Conservation (phyloP, 2,329 filamentous ascomycete genomes). For the Onygenales sp. region DNA sequence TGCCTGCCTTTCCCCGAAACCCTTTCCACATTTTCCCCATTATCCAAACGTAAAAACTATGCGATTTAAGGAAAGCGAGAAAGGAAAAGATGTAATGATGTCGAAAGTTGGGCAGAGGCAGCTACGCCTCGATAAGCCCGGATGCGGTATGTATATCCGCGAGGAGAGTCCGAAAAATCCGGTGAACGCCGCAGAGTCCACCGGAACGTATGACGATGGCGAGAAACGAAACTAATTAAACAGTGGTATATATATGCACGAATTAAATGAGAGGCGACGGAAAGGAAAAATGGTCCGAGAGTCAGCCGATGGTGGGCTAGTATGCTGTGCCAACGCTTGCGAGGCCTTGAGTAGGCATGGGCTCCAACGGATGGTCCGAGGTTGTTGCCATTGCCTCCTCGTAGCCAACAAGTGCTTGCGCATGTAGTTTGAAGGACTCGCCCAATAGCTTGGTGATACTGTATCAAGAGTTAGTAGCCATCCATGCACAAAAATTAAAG, state of each 20-base stretch:
- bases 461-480: constrained; percentile 34
- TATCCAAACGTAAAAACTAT: constrained; percentile 6
- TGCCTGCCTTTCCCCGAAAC: constrained; percentile 27
- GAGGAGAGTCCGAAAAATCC: constrained; percentile 1
- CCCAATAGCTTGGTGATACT: constrained; percentile 73
- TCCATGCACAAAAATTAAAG: background rate
- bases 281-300: constrained; percentile 12
- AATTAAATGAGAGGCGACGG: constrained; percentile 7
- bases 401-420: constrained; percentile 88
- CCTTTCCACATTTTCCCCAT: constrained; percentile 20
- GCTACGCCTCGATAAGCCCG: background rate
- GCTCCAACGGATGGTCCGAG: constrained; percentile 30
- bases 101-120: background rate
- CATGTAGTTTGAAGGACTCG: constrained; percentile 94
- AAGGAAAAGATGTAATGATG: background rate
- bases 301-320: constrained; percentile 16
- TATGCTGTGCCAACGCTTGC: constrained; percentile 35
- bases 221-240: constrained; percentile 7
- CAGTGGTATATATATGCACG: constrained; percentile 14
- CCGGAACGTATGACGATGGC: constrained; percentile 6
- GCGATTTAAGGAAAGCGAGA: constrained; percentile 25
- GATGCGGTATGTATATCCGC: background rate
- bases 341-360: constrained; percentile 35
- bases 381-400: constrained; percentile 49
- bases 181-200: constrained; percentile 3